These are phyloP conservation scores for Apiospora koreana DNA, from an alignment of 2,329 filamentous ascomycete genomes.

Conservation along the genomic window DNA sequence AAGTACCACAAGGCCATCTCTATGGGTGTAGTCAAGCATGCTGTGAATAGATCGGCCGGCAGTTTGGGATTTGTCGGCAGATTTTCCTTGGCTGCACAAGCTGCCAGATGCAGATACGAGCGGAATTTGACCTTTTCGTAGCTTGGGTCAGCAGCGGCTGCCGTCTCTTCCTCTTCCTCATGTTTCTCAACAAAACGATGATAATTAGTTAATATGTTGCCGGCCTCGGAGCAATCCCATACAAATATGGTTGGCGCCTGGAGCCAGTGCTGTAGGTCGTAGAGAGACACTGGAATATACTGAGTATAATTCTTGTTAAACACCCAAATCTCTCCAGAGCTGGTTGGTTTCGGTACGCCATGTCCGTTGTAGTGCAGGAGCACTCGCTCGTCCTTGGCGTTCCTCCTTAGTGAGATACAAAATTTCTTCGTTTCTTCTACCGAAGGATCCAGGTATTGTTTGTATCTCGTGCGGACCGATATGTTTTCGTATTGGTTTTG, in stretches of 20 bases:
- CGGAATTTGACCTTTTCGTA: constrained; percentile 75
- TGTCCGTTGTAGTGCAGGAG: constrained; percentile 99
- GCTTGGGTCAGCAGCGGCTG: constrained; percentile 73
- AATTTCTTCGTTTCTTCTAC: constrained; percentile 98
- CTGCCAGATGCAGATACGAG: constrained; percentile 84
- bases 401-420: constrained; percentile 83
- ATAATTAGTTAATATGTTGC: constrained; percentile 94
- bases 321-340: constrained; percentile 97
- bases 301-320: constrained; percentile 99
- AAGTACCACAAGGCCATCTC: constrained; percentile 98
- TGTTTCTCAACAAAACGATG: constrained; percentile 94
- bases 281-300: constrained; percentile 95
- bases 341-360: constrained; percentile 92
- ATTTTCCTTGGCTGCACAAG: constrained; percentile 87
- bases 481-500: constrained; percentile 96
- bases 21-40: constrained; percentile 93
- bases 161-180: constrained; percentile 81
- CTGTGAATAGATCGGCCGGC: constrained; percentile 93
- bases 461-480: constrained; percentile 93
- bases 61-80: constrained; percentile 92
- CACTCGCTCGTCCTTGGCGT: constrained; percentile 93
- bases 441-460: constrained; percentile 93
- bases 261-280: constrained; percentile 93
- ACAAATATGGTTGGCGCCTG: constrained; percentile 95
- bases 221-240: constrained; percentile 96